Evolutionary conservation across 345 rosid species (phyloP).

Genomic region (Hibiscus tridactylites): DNA sequence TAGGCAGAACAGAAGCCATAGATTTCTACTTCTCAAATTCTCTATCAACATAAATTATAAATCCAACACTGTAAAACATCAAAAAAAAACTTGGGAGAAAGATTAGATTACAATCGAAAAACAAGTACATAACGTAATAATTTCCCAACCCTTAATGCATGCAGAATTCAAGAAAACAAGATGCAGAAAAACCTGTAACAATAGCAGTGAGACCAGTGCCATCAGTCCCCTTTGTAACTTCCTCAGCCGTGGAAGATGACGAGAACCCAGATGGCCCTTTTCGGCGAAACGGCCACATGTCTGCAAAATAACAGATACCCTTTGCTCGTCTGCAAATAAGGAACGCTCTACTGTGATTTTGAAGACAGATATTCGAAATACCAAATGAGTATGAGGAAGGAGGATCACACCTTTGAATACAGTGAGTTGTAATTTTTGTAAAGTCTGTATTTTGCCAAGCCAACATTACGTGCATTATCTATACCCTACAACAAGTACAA

Average conservation of each 20-base stretch:
- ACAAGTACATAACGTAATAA: neutral
- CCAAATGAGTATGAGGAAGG: no score
- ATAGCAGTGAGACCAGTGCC: slow-evolving; percentile 58
- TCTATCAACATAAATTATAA: neutral
- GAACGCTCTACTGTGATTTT: no score
- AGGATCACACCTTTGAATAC: no score
- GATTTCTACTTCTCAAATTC: neutral
- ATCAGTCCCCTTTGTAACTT: slow-evolving; percentile 46
- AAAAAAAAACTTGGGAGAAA: neutral
- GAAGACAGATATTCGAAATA: no score
- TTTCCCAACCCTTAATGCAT: no score
- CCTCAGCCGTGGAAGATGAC: slow-evolving; percentile 46
- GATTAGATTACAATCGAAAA: neutral
- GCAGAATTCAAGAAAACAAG: neutral
- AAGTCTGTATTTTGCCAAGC: no score
- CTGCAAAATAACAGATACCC: neutral
- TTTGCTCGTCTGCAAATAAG: neutral
- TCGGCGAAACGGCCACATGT: slow-evolving; percentile 37
- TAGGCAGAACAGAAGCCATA: neutral
- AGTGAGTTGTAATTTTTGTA: no score
- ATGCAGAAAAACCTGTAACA: slow-evolving; percentile 36
- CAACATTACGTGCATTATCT: no score
- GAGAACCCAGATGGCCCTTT: slow-evolving; percentile 54
- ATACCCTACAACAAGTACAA: no score
- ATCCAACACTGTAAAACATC: neutral